Evolutionary conservation across 257 asterid genomes (phyloP), one percentile per base, ranked within the genome.

Genomic region (Scutellaria baicalensis): DNA sequence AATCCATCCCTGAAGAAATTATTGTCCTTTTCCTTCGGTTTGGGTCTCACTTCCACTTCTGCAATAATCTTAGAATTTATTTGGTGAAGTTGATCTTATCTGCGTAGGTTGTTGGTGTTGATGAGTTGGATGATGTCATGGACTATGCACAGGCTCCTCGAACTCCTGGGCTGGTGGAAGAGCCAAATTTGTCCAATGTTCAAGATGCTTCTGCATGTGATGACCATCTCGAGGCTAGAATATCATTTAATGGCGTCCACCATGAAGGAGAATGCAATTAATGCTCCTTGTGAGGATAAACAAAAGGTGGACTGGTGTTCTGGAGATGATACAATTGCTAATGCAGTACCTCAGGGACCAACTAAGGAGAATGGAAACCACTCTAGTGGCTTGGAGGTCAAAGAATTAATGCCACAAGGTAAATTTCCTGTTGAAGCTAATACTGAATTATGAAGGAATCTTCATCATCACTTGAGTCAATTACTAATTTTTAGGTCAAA

Each of bases 141-240:
- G 98, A 89, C 71, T 83, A 84, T 71, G 93, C 89, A 73, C 94
- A 89, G 48, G 98, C 95, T 74, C 98, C 98, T 67, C 60, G 94
- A 64, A 92, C 98, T 70, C 98, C 98, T 70, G 89, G 94, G 68
- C 75, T 92, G 79, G 84, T 58, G 69, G 96, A 89, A 65, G 95
- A 84, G 80, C 91, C 96, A 50, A 88, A 88, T 64, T 71, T 92
- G 72, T 88, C 89, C 38, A 92, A 86, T 74, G 75, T 80, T 67
- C 89, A 89, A 82, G 94, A 83, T 71, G 92, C 82, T 67, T 92
- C 94, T 35, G 89, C 95, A 45, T 89, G 94, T 49, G 96, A 92
- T 75, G 98, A 92, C 66, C 90, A 88, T 83, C 73, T 84, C 57
- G 98, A 88, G 75, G 70, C 85, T n/a, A 56, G 98, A 89, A 75